phyloP scores from a whole-genome alignment of 2,329 filamentous ascomycete genomes.

The Aspergillus thermomutatus region DNA sequence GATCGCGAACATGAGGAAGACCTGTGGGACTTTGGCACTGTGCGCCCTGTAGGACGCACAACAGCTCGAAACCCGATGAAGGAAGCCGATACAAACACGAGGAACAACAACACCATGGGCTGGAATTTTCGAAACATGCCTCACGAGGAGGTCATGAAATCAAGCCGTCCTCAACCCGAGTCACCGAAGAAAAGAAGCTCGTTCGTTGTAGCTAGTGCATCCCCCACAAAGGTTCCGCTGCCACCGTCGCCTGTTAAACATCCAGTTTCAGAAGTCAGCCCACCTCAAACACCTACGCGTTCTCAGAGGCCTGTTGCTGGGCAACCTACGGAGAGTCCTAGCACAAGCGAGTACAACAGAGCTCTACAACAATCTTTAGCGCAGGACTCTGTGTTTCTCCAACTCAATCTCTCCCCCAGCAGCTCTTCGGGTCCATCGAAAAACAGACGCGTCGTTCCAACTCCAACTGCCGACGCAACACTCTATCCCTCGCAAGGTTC shows the following conservation, averaged over 20 bases:
- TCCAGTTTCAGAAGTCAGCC: conserved; percentile 47
- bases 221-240: conserved; percentile 60
- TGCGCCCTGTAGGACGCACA: conserved; percentile 71
- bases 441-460: conserved; percentile 9
- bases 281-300: conserved; percentile 47
- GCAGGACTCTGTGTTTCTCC: conserved; percentile 39
- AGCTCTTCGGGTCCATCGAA: conserved; percentile 14
- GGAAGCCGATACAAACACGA: conserved; percentile 74
- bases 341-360: conserved; percentile 39
- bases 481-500: conserved; percentile 28
- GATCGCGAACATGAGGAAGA: conserved; percentile 62
- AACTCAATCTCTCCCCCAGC: conserved; percentile 29
- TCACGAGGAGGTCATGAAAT: conserved; percentile 25
- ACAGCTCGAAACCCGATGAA: conserved; percentile 70
- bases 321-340: conserved; percentile 33
- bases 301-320: conserved; percentile 39
- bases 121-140: conserved; percentile 29
- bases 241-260: conserved; percentile 58
- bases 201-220: conserved; percentile 34
- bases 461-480: conserved; percentile 25
- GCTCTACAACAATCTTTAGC: conserved; percentile 41
- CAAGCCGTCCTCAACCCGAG: conserved; percentile 50
- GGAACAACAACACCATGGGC: conserved; percentile 48
- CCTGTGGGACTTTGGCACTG: conserved; percentile 97
- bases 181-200: conserved; percentile 54